A percentile compares a stretch with the other conserved stretches of the same genome.
Evolutionary conservation across 495 filamentous ascomycete species (phyloP).

Genomic region (Lasiosphaeris hirsuta): DNA sequence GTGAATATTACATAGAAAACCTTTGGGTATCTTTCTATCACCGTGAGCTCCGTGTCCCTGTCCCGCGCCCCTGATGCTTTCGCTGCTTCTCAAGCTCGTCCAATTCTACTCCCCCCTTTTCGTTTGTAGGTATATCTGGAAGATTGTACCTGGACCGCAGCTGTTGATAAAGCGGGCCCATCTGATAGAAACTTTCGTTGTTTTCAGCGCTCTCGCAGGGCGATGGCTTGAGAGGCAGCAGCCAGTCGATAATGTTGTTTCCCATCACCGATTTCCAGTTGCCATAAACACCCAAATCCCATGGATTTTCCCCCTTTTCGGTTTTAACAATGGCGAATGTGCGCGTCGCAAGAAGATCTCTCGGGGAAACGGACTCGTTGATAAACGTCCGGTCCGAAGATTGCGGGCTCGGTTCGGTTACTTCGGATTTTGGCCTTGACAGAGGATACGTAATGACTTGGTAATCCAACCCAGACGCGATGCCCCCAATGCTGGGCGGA

Average conservation of each 20-base stretch:
- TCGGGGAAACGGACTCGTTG: constrained; percentile 1
- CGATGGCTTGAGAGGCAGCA: constrained; percentile 64
- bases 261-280: constrained; percentile 80
- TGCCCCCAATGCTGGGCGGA: constrained; percentile 17
- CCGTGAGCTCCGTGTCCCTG: neutral
- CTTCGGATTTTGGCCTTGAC: constrained; percentile 20
- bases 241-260: constrained; percentile 63
- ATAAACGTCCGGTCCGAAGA: constrained; percentile 1
- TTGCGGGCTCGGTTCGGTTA: constrained; percentile 4
- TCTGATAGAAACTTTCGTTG: constrained; percentile 45
- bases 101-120: constrained; percentile 7
- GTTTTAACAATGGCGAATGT: constrained; percentile 76
- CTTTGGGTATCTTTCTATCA: neutral
- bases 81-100: constrained; percentile 5
- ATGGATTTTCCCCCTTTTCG: constrained; percentile 72
- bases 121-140: constrained; percentile 20
- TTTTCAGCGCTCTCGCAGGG: constrained; percentile 56
- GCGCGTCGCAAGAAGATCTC: constrained; percentile 41
- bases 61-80: neutral
- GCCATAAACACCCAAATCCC: constrained; percentile 60
- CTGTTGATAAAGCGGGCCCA: constrained; percentile 41
- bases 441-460: constrained; percentile 41
- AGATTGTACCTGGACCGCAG: constrained; percentile 38
- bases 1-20: too few species aligned
- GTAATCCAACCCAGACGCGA: constrained; percentile 30